phyloP scores from a whole-genome alignment of 202 grass and related monocot species.

The Cymbopogon flexuosus region DNA sequence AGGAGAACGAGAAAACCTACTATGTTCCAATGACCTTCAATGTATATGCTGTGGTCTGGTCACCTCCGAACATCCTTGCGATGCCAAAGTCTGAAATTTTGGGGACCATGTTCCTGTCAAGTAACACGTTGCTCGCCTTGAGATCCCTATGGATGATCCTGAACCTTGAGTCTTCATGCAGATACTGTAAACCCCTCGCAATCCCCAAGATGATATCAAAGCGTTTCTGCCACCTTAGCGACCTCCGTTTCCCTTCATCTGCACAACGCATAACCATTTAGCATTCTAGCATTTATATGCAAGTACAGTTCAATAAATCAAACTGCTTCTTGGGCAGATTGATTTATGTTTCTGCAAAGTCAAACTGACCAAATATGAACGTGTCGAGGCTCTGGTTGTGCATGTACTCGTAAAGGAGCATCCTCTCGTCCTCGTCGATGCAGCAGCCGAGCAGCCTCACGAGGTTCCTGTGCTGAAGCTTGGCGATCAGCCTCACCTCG shows the following conservation, averaged over 20 bases:
- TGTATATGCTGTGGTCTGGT: conserved; percentile 35
- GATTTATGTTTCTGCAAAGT: background rate
- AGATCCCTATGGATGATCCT: conserved; percentile 46
- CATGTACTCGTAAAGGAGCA: conserved; percentile 72
- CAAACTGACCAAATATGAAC: conserved; percentile 46
- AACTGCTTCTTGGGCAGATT: background rate
- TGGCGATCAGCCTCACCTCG: conserved; percentile 62
- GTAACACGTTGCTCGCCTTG: conserved; percentile 46
- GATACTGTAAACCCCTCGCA: conserved; percentile 37
- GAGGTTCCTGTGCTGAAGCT: conserved; percentile 65
- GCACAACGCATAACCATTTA: background rate
- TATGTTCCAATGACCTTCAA: conserved; percentile 40
- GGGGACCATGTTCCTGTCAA: conserved; percentile 45
- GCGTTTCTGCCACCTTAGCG: conserved; percentile 31
- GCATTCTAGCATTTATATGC: background rate
- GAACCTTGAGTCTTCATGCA: conserved; percentile 50
- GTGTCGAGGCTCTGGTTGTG: conserved; percentile 55
- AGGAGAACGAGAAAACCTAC: background rate
- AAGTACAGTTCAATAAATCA: background rate
- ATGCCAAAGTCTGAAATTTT: conserved; percentile 51
- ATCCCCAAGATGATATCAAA: conserved; percentile 45
- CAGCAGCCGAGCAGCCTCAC: conserved; percentile 59
- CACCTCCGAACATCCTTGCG: conserved; percentile 41
- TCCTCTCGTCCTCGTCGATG: conserved; percentile 46
- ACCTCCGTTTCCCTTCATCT: conserved; percentile 34